Base-by-base conservation (phyloP, 805 yeast genomes). In the Maudiozyma saulgeensis region DNA sequence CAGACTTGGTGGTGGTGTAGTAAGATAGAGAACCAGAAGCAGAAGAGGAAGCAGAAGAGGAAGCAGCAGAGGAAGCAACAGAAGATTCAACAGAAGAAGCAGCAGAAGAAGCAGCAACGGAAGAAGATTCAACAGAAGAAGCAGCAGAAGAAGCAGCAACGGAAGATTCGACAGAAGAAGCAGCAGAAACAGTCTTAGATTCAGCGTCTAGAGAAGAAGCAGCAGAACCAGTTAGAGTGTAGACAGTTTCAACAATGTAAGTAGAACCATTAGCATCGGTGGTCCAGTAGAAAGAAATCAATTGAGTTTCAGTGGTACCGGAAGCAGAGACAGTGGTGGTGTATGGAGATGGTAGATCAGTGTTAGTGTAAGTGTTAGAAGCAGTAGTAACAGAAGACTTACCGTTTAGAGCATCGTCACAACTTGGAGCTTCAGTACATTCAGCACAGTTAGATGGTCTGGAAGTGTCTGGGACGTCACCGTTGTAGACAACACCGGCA, bases 341-440 rank as follows among this genome's bases (percentile, higher is more conserved):
- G 42, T 46, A 46, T 46, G 48, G 44, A n/a, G 44, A 4, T 40
- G 48, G 48, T 19, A 41, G 9, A 15, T 15, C 40, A 21, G 45
- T 34, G 16, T 32, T 19, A n/a, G 40, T 43, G 40, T 8, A 43
- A 43, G 42, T 25, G 42, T 37, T 44, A n/a, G 35, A 25, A 41
- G 35, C 44, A 44, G 35, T 25, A n/a, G 25, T 19, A 13, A 32
- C 19, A 34, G 40, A 32, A 31, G 18, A 42, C 13, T 19, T 18
- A n/a, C 12, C n/a, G 38, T 42, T 31, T 12, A 42, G n/a, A 6
- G 31, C 38, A 31, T 16, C 18, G 8, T 18, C 18, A 43, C 45
- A 43, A 31, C 11, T 7, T 43, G 45, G 45, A 43, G 37, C 37
- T 19, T 32, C 45, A 6, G 16, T 19, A 46, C 48, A 46, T 3